Percentiles rank a stretch among this genome's conserved stretches.
These are phyloP conservation scores for Fremontodendron californicum DNA, from an alignment of 345 rosid species.

Conservation along the genomic window DNA sequence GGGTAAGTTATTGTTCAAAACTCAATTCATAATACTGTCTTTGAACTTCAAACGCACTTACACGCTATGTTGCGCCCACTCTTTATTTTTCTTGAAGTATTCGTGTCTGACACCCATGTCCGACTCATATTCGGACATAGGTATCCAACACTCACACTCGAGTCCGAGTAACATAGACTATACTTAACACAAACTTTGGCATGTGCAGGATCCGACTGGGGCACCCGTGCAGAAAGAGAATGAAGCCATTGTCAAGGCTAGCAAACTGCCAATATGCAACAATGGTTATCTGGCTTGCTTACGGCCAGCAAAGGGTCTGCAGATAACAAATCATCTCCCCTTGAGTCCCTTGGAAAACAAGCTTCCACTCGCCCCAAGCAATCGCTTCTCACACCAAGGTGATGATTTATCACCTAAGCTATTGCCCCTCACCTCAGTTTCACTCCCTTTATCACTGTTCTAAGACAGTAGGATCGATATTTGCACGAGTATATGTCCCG, in stretches of 20 bases:
- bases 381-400: slow-evolving; percentile 29
- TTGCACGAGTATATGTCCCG: neutral
- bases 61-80: no score
- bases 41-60: neutral
- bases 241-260: slow-evolving; percentile 44
- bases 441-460: slow-evolving; percentile 55
- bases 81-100: no score
- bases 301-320: slow-evolving; percentile 37
- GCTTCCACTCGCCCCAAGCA: slow-evolving; percentile 34
- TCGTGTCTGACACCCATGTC: no score
- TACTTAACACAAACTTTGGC: neutral
- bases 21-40: neutral
- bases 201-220: slow-evolving; percentile 58
- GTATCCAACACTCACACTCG: no score
- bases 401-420: slow-evolving; percentile 42
- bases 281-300: slow-evolving; percentile 52
- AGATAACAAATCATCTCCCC: slow-evolving; percentile 25
- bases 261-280: slow-evolving; percentile 50
- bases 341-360: slow-evolving; percentile 56
- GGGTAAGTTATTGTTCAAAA: slow-evolving; percentile 34
- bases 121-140: no score
- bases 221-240: slow-evolving; percentile 49
- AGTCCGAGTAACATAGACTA: no score
- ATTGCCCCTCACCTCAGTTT: slow-evolving; percentile 49
- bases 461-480: slow-evolving; percentile 29